Percentiles rank a stretch among this genome's conserved stretches.
Evolutionary conservation across 2,329 filamentous ascomycete species (phyloP).

Genomic region (Hypoxylon sp.): DNA sequence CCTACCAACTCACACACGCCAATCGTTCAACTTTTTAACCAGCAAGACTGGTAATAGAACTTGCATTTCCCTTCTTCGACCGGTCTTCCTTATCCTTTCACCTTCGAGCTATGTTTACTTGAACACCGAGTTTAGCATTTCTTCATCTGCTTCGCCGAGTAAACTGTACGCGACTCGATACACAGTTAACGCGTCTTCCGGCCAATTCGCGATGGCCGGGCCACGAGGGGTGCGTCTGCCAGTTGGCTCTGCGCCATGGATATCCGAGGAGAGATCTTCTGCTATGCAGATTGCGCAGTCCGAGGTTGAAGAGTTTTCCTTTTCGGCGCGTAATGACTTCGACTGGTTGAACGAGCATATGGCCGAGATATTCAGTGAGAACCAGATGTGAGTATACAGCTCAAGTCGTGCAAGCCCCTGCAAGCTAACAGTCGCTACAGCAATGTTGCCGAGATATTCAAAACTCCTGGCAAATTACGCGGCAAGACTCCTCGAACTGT

Average conservation of each 20-base stretch:
- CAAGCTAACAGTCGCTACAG: conserved; percentile 62
- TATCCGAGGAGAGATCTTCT: conserved; percentile 84
- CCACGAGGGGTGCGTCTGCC: conserved; percentile 64
- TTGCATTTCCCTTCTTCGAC: conserved; percentile 20
- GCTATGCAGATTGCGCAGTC: conserved; percentile 79
- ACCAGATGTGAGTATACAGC: conserved; percentile 77
- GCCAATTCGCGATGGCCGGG: conserved; percentile 50
- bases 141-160: conserved; percentile 11
- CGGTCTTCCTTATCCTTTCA: conserved; percentile 12
- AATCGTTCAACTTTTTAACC: not conserved
- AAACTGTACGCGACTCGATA: conserved; percentile 37
- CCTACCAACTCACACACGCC: conserved; percentile 21
- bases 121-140: conserved; percentile 26
- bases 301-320: conserved; percentile 93
- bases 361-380: conserved; percentile 89
- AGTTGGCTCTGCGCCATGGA: conserved; percentile 87
- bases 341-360: conserved; percentile 99
- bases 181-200: conserved; percentile 42
- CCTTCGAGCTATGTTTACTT: conserved; percentile 42
- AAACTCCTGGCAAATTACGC: conserved; percentile 86
- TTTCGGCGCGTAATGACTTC: conserved; percentile 90
- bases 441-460: conserved; percentile 94
- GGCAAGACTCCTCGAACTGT: conserved; percentile 82
- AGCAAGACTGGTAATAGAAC: conserved; percentile 15
- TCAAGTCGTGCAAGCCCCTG: not conserved